A percentile compares a stretch with the other conserved stretches of the same genome.
phyloP scores from a whole-genome alignment of 2,329 filamentous ascomycete species.

The Pyrenochaeta sp. region DNA sequence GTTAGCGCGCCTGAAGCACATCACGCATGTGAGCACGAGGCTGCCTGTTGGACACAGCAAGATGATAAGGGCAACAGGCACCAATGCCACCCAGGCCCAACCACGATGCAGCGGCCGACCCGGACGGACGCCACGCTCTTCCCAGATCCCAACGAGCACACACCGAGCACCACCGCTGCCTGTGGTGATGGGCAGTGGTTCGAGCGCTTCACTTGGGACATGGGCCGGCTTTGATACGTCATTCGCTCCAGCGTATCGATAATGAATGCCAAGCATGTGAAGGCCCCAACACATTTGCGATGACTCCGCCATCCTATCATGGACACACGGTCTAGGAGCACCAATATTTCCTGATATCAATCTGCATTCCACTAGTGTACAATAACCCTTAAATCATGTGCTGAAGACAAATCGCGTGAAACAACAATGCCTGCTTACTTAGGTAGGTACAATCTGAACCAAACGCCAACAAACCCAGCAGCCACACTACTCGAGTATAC shows the following conservation, averaged over 20 bases:
- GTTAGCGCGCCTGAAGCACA: conserved; percentile 20
- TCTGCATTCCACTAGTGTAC: conserved; percentile 24
- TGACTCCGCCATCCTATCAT: neutral
- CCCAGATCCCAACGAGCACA: no score
- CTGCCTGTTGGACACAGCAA: conserved; percentile 1
- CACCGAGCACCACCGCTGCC: no score
- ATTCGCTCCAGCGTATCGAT: conserved; percentile 21
- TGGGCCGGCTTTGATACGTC: conserved; percentile 15
- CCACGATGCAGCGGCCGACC: no score
- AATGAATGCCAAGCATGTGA: conserved; percentile 7
- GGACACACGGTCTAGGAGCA: conserved; percentile 1
- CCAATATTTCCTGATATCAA: conserved; percentile 13
- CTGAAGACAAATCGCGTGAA: conserved; percentile 14
- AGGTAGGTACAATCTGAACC: conserved; percentile 33
- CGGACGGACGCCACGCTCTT: no score
- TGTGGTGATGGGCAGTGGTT: no score
- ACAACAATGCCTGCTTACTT: conserved; percentile 21
- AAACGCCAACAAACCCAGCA: conserved; percentile 12
- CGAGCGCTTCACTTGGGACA: no score
- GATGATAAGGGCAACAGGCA: conserved; percentile 22
- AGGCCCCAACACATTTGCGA: neutral
- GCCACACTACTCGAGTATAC: conserved; percentile 9
- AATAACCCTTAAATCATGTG: conserved; percentile 13
- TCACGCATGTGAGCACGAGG: conserved; percentile 9
- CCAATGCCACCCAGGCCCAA: neutral